Evolutionary conservation across 495 filamentous ascomycete genomes (phyloP), one percentile per base, ranked within the genome.

Genomic region (Aspergillus bridgeri): DNA sequence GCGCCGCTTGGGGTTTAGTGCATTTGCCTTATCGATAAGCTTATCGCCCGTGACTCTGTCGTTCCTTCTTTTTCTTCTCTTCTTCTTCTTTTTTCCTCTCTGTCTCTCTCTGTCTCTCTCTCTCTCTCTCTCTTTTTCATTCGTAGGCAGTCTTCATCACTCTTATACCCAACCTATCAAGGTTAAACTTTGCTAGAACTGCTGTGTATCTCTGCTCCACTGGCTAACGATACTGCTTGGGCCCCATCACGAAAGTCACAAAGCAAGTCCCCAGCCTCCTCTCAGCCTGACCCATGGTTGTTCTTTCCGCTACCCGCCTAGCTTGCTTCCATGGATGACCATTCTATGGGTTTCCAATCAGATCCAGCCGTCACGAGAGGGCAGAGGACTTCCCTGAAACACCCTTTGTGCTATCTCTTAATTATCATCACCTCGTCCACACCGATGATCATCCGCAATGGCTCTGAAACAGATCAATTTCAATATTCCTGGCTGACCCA

Each of bases 21-120:
- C 2, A 6, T 6, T 25, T 19, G 25, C 8, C 64, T 74, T 77
- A 77, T 77, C 75, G 75, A 77, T 77, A 77, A 77, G 75, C 73
- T 77, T 75, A 13, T 46, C 33, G n/a, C n/a, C 20, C 18, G 46
- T 51, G 24, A 42, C 23, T 4, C n/a, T n/a, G n/a, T n/a, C n/a
- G 46, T 44, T 49, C 25, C 42, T 60, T 51, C 11, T 42, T 42
- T 55, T 23, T 18, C 48, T 60, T 42, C n/a, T 33, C 11, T 18
- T 42, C 24, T 51, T 42, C 38, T 51, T 43, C 19, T 1, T 43
- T 1, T 42, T 24, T 52, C 23, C 6, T 19, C 17, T 8, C 20
- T 48, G n/a, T 21, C 23, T 23, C 15, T 23, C 20, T 24, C 46
- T 48, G 0, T 7, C 25, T 27, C 33, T 15, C 33, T 38, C 1